Conservation (phyloP, 2,329 filamentous ascomycete genomes). For the Bertia moriformis region DNA sequence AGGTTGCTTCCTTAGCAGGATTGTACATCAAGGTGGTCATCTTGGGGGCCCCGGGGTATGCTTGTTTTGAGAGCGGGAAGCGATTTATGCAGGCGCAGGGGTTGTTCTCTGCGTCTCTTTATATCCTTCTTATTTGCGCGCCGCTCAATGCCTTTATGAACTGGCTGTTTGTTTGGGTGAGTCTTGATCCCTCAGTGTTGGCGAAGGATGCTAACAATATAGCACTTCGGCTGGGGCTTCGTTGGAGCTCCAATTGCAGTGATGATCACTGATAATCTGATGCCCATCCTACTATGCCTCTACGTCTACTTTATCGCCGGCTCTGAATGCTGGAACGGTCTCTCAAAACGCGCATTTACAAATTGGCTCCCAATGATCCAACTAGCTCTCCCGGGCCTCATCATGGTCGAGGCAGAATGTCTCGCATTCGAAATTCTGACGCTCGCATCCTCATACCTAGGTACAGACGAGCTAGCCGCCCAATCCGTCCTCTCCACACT, state of each 20-base stretch:
- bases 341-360: conserved; percentile 16
- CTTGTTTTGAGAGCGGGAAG: conserved; percentile 36
- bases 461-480: conserved; percentile 66
- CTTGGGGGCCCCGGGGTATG: conserved; percentile 34
- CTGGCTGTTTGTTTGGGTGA: conserved; percentile 24
- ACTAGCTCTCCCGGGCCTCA: conserved; percentile 72
- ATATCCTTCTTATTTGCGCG: conserved; percentile 27
- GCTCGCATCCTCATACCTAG: conserved; percentile 66
- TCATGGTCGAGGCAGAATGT: conserved; percentile 91
- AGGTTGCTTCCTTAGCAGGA: conserved; percentile 30
- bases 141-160: conserved; percentile 31
- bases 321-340: conserved; percentile 27
- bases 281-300: conserved; percentile 27
- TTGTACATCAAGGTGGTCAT: conserved; percentile 30
- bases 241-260: conserved; percentile 33
- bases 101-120: conserved; percentile 31
- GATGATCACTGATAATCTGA: conserved; percentile 30
- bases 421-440: conserved; percentile 86
- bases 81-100: conserved; percentile 39
- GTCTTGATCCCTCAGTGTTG: not conserved
- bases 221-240: conserved; percentile 25
- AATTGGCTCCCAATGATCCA: conserved; percentile 61
- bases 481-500: conserved; percentile 75
- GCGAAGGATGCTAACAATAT: conserved; percentile 6
- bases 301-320: conserved; percentile 26